Evolutionary conservation across 306 rosid genomes (phyloP).

Genomic region (Senna siamea): DNA sequence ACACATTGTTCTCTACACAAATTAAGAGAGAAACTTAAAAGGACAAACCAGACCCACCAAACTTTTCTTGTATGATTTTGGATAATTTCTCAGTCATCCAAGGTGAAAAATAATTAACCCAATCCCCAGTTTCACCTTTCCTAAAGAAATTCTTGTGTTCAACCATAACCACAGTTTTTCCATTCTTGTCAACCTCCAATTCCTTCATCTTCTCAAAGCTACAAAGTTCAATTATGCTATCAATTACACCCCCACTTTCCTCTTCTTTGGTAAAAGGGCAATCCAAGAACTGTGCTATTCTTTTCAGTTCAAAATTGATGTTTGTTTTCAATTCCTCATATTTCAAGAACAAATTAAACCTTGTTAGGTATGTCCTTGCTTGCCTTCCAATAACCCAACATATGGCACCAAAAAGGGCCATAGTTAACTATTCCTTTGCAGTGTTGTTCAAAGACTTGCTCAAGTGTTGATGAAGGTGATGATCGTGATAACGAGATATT

Average conservation of each 20-base stretch:
- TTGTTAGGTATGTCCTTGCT: conserved; percentile 46
- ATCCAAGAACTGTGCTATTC: conserved; percentile 42
- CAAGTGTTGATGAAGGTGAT: conserved; percentile 24
- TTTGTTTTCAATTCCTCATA: neutral
- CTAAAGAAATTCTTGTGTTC: conserved; percentile 54
- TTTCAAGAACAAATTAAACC: conserved; percentile 17
- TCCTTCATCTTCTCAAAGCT: conserved; percentile 52
- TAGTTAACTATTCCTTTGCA: conserved; percentile 47
- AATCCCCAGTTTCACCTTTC: conserved; percentile 34
- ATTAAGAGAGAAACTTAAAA: too few relatives aligned
- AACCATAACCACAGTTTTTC: too few relatives aligned
- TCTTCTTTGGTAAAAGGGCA: conserved; percentile 43
- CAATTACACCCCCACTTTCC: conserved; percentile 49
- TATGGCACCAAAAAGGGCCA: conserved; percentile 66
- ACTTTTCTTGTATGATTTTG: too few relatives aligned
- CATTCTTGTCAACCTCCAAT: conserved; percentile 52
- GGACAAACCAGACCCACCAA: too few relatives aligned
- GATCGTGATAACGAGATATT: neutral
- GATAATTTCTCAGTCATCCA: too few relatives aligned
- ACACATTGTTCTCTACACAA: too few relatives aligned
- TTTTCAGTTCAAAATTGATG: conserved; percentile 30
- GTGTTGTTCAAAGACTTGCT: conserved; percentile 48
- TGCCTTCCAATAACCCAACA: conserved; percentile 64
- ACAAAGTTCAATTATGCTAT: conserved; percentile 25
- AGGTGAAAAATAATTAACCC: too few relatives aligned